These are phyloP conservation scores for Dothideomycetidae sp. DNA, from an alignment of 2,329 filamentous ascomycete genomes.

Conservation along the genomic window DNA sequence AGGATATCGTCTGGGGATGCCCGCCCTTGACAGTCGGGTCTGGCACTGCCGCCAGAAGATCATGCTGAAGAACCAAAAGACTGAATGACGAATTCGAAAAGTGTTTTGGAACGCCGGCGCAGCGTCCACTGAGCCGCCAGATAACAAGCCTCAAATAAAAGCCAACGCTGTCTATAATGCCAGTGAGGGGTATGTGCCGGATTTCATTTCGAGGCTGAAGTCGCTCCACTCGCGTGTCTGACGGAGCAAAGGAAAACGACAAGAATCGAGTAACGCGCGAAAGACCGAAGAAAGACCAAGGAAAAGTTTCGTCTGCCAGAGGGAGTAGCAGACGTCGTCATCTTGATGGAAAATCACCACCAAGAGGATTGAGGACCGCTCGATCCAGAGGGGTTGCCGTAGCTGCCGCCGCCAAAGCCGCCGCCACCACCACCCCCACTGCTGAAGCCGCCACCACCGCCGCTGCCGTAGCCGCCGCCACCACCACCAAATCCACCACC, in stretches of 20 bases:
- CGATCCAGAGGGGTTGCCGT: constrained; percentile 53
- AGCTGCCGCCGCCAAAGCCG: constrained; percentile 38
- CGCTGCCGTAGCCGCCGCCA: constrained; percentile 33
- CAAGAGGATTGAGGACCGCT: constrained; percentile 46
- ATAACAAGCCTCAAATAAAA: constrained; percentile 19
- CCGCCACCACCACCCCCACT: constrained; percentile 31
- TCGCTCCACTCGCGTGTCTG: constrained; percentile 14
- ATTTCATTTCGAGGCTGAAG: constrained; percentile 23
- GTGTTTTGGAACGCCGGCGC: not conserved
- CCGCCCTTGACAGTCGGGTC: constrained; percentile 1
- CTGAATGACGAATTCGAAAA: constrained; percentile 4
- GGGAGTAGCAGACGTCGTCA: no score
- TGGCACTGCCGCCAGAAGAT: constrained; percentile 5
- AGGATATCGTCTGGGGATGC: constrained; percentile 8
- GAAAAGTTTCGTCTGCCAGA: constrained; percentile 4
- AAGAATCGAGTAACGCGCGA: constrained; percentile 16
- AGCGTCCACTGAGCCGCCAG: not conserved
- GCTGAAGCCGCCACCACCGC: constrained; percentile 23
- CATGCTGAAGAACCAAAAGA: constrained; percentile 9
- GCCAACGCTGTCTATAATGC: constrained; percentile 38
- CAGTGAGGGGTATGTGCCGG: constrained; percentile 32
- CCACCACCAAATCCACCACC: constrained; percentile 19
- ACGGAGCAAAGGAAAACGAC: constrained; percentile 20
- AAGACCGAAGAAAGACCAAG: constrained; percentile 16
- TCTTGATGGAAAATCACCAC: constrained; percentile 40